These are phyloP conservation scores for Dissoconium aciculare DNA, from an alignment of 2,329 filamentous ascomycete species.

Conservation along the genomic window DNA sequence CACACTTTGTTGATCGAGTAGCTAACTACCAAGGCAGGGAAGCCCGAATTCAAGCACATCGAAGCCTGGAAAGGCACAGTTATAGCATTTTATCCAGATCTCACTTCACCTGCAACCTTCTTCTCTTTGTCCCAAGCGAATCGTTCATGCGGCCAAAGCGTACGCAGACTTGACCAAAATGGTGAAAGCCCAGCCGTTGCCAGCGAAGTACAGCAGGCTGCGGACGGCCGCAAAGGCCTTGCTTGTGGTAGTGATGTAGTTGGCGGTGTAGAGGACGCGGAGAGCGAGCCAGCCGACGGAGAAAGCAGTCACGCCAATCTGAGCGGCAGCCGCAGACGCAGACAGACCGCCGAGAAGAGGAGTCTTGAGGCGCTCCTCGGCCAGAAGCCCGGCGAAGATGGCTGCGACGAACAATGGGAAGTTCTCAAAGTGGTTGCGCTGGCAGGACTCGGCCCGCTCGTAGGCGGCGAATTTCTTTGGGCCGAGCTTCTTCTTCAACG, in stretches of 20 bases:
- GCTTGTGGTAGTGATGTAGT: slow-evolving; percentile 21
- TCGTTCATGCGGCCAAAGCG: slow-evolving; percentile 14
- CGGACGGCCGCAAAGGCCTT: slow-evolving; percentile 14
- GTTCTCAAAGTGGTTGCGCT: slow-evolving; percentile 34
- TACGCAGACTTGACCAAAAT: slow-evolving; percentile 21
- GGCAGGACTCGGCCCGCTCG: slow-evolving; percentile 32
- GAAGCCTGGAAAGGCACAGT: too few species aligned
- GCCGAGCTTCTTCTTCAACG: slow-evolving; percentile 26
- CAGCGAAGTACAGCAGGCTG: slow-evolving; percentile 19
- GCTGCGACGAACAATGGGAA: slow-evolving; percentile 32
- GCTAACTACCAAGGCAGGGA: slow-evolving; percentile 15
- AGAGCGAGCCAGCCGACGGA: slow-evolving; percentile 24
- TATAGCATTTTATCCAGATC: too few species aligned
- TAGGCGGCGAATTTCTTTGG: slow-evolving; percentile 26
- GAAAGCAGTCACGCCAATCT: slow-evolving; percentile 23
- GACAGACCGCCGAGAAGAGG: not conserved
- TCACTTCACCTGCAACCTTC: too few species aligned
- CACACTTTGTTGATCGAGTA: not conserved
- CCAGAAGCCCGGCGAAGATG: slow-evolving; percentile 30
- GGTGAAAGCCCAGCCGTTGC: slow-evolving; percentile 19
- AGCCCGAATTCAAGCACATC: too few species aligned
- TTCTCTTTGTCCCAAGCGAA: too few species aligned
- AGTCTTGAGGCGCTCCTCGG: slow-evolving; percentile 15
- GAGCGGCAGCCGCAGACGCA: slow-evolving; percentile 10
- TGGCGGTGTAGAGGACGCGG: slow-evolving; percentile 24